Conservation (phyloP, 2,329 filamentous ascomycete genomes). For the Lasiodiplodia sp. region DNA sequence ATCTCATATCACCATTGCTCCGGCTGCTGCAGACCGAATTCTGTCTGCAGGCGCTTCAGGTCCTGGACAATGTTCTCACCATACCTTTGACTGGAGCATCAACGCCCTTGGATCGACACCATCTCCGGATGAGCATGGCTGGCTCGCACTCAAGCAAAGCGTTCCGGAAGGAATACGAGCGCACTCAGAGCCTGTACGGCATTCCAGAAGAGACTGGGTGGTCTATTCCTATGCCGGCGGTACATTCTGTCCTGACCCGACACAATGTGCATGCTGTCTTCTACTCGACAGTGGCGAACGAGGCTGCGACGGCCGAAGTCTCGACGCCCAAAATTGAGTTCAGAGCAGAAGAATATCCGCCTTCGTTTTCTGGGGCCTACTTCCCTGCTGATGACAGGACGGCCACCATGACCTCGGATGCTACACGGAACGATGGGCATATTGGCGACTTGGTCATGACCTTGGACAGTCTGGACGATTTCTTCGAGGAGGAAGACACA, state of each 20-base stretch:
- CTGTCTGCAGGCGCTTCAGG: conserved; percentile 88
- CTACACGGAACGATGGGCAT: conserved; percentile 73
- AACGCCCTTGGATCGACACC: conserved; percentile 86
- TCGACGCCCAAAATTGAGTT: conserved; percentile 91
- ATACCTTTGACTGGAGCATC: conserved; percentile 74
- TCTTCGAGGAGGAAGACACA: conserved; percentile 59
- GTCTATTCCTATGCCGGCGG: conserved; percentile 92
- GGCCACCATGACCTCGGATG: conserved; percentile 93
- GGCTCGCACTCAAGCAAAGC: conserved; percentile 79
- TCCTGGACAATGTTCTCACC: conserved; percentile 93
- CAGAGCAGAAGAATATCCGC: conserved; percentile 82
- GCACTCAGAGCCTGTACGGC: conserved; percentile 92
- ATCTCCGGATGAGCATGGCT: conserved; percentile 98
- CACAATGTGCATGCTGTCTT: conserved; percentile 96
- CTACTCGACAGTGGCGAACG: conserved; percentile 77
- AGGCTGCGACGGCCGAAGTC: conserved; percentile 61
- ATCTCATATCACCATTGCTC: conserved; percentile 91
- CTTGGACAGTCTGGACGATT: conserved; percentile 62
- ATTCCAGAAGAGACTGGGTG: conserved; percentile 96
- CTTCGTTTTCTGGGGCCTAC: conserved; percentile 61
- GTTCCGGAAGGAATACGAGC: conserved; percentile 92
- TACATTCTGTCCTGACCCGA: conserved; percentile 84
- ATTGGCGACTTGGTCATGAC: conserved; percentile 80
- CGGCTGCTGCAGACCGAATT: conserved; percentile 91
- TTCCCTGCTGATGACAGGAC: conserved; percentile 76